A percentile compares a stretch with the other conserved stretches of the same genome.
Evolutionary conservation across 805 yeast genomes (phyloP).

Genomic region (Barnettozyma californica): DNA sequence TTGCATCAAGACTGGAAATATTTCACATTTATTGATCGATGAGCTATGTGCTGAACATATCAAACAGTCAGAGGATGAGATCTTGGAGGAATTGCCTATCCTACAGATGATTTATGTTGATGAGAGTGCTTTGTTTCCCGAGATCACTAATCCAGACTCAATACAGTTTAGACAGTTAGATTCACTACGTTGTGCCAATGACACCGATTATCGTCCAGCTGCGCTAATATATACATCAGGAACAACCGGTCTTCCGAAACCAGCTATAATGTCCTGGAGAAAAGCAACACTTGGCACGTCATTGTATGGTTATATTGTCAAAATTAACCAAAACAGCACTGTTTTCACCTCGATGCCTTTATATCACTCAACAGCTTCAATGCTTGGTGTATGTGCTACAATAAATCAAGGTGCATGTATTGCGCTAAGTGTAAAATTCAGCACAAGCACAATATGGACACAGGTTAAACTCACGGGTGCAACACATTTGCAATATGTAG

Average conservation of each 20-base stretch:
- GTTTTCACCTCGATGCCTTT: slow-evolving; percentile 92
- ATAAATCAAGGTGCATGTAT: slow-evolving; percentile 65
- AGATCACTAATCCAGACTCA: slow-evolving; percentile 34
- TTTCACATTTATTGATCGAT: slow-evolving; percentile 66
- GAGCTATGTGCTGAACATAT: slow-evolving; percentile 57
- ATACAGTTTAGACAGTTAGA: slow-evolving; percentile 53
- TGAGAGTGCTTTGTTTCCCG: slow-evolving; percentile 41
- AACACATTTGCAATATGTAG: slow-evolving; percentile 87
- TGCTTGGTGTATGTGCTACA: slow-evolving; percentile 75
- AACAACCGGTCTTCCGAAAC: slow-evolving; percentile 91
- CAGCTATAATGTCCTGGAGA: slow-evolving; percentile 91
- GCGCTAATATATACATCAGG: slow-evolving; percentile 87
- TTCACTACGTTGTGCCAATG: slow-evolving; percentile 50
- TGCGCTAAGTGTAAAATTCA: slow-evolving; percentile 75
- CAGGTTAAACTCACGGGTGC: slow-evolving; percentile 69
- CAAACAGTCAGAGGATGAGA: slow-evolving; percentile 40
- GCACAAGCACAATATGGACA: slow-evolving; percentile 83
- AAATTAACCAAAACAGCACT: slow-evolving; percentile 46
- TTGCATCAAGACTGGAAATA: slow-evolving; percentile 65
- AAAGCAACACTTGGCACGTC: slow-evolving; percentile 68
- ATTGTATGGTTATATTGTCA: slow-evolving; percentile 65
- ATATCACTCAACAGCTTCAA: slow-evolving; percentile 91
- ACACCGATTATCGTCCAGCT: slow-evolving; percentile 57
- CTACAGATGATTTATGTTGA: slow-evolving; percentile 45
- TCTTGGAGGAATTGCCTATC: slow-evolving; percentile 32